Conservation (phyloP, 495 filamentous ascomycete genomes). For the Aspergillus ostianus region DNA sequence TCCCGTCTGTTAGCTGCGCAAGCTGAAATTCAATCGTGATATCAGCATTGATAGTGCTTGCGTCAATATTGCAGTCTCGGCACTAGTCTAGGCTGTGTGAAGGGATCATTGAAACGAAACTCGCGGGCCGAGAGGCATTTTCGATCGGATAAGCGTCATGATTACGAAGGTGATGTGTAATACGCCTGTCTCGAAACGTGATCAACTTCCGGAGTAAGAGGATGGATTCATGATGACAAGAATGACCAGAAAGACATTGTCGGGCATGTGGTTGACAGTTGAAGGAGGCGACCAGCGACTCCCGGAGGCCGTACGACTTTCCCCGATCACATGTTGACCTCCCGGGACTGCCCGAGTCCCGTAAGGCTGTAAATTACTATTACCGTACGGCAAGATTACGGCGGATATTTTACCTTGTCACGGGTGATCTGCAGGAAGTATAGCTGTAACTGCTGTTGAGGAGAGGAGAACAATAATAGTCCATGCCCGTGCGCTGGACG, state of each 20-base stretch:
- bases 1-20: neutral
- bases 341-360: slow-evolving; percentile 17
- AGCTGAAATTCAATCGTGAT: slow-evolving; percentile 11
- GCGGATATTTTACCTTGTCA: too few relatives aligned
- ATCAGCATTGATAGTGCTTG: slow-evolving; percentile 14
- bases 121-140: slow-evolving; percentile 11
- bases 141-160: slow-evolving; percentile 1
- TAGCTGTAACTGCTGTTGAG: too few relatives aligned
- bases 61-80: slow-evolving; percentile 11
- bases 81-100: slow-evolving; percentile 7
- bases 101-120: neutral
- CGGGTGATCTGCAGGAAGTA: too few relatives aligned
- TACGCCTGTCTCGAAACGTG: too few relatives aligned
- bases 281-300: neutral
- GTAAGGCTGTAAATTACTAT: neutral
- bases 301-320: slow-evolving; percentile 12
- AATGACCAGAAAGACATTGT: neutral
- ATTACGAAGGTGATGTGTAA: neutral
- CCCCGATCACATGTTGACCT: slow-evolving; percentile 15
- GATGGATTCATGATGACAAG: too few relatives aligned
- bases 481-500: too few relatives aligned
- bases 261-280: neutral
- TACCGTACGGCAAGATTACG: neutral
- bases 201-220: too few relatives aligned
- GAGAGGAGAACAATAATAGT: too few relatives aligned